These are phyloP conservation scores for Xylaria scruposa DNA, from an alignment of 495 filamentous ascomycete genomes.

Conservation along the genomic window DNA sequence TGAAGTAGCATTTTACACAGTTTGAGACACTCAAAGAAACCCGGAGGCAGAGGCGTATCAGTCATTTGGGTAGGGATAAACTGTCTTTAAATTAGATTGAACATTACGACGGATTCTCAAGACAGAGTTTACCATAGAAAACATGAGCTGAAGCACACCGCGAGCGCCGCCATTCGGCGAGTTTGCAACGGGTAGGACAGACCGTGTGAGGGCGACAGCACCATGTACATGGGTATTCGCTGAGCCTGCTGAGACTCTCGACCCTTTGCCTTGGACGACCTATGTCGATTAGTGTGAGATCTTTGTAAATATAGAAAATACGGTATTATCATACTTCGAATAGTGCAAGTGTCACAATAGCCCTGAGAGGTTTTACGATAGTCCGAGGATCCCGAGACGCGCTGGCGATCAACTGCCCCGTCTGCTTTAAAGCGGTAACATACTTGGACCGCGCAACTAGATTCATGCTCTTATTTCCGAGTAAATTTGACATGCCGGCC, in stretches of 20 bases:
- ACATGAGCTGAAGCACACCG: slow-evolving; percentile 50
- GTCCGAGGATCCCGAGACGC: slow-evolving; percentile 32
- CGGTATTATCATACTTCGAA: slow-evolving; percentile 47
- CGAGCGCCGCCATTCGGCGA: slow-evolving; percentile 41
- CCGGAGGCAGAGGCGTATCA: slow-evolving; percentile 41
- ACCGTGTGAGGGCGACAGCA: slow-evolving; percentile 49
- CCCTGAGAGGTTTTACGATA: slow-evolving; percentile 22
- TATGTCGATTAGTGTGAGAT: slow-evolving; percentile 29
- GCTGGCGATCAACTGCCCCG: slow-evolving; percentile 43
- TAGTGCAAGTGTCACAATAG: slow-evolving; percentile 52
- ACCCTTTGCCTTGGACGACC: slow-evolving; percentile 45
- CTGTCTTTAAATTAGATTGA: slow-evolving; percentile 33
- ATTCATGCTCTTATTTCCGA: slow-evolving; percentile 50
- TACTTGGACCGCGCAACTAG: slow-evolving; percentile 50
- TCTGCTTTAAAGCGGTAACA: slow-evolving; percentile 46
- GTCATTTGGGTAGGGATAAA: slow-evolving; percentile 44
- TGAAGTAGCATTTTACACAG: slow-evolving; percentile 38
- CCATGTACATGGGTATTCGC: slow-evolving; percentile 55
- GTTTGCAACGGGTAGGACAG: slow-evolving; percentile 38
- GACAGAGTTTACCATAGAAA: slow-evolving; percentile 45
- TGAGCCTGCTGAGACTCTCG: slow-evolving; percentile 37
- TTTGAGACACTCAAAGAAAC: slow-evolving; percentile 47
- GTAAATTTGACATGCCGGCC: slow-evolving; percentile 53
- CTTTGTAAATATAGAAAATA: background rate
- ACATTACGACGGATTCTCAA: background rate